Conservation (phyloP, 371 early-diverging fungal species). For the Phascolomyces articulosus region DNA sequence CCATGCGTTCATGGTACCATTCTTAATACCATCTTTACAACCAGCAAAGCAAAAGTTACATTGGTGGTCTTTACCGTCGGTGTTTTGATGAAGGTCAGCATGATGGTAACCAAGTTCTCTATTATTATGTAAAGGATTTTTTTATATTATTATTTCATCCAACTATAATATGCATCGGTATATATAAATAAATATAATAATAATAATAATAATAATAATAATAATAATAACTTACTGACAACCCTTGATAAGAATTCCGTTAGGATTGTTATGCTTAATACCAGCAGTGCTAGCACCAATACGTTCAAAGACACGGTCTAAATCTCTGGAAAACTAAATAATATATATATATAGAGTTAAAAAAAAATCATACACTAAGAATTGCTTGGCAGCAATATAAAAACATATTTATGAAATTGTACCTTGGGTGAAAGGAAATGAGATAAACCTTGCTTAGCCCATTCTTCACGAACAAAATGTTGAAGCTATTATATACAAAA, state of each 20-base stretch:
- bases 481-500: conserved; percentile 15
- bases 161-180: too few relatives aligned
- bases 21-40: conserved; percentile 75
- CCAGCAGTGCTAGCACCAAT: conserved; percentile 57
- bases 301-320: conserved; percentile 61
- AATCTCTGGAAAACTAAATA: conserved; percentile 28
- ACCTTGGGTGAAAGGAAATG: conserved; percentile 58
- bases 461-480: conserved; percentile 69
- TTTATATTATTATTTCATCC: too few relatives aligned
- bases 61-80: conserved; percentile 56
- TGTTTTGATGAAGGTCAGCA: conserved; percentile 72
- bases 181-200: too few relatives aligned
- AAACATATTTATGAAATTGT: not conserved
- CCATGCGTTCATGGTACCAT: conserved; percentile 68
- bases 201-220: not conserved
- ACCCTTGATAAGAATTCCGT: conserved; percentile 63
- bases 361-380: not conserved
- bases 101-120: conserved; percentile 64
- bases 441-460: conserved; percentile 67
- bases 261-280: conserved; percentile 66
- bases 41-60: conserved; percentile 76
- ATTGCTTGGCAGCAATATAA: conserved; percentile 1
- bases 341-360: not conserved
- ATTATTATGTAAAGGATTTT: not conserved
- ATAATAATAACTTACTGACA: conserved; percentile 41